These are phyloP conservation scores for Metschnikowia kofuensis DNA, from an alignment of 805 yeast species.

Conservation along the genomic window DNA sequence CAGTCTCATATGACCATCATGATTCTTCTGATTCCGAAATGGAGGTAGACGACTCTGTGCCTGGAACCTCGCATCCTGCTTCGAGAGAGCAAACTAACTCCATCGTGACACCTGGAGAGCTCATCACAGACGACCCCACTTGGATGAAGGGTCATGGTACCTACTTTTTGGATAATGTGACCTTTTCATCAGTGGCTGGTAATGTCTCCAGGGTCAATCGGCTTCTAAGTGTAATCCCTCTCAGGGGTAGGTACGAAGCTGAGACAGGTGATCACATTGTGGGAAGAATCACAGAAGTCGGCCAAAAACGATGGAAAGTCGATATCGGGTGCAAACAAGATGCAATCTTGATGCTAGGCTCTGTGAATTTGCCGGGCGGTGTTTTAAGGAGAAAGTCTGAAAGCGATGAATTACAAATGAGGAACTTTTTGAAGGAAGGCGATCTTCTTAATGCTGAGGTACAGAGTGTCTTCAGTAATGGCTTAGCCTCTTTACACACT, in stretches of 20 bases:
- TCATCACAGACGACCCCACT: slow-evolving; percentile 90
- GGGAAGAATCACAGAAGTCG: slow-evolving; percentile 93
- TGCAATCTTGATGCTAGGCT: slow-evolving; percentile 89
- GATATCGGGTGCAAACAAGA: slow-evolving; percentile 95
- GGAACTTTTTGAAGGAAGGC: slow-evolving; percentile 90
- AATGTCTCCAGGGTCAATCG: slow-evolving; percentile 82
- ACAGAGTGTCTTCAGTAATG: slow-evolving; percentile 83
- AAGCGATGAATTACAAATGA: slow-evolving; percentile 94
- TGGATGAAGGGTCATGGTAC: slow-evolving; percentile 99
- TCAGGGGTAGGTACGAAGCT: slow-evolving; percentile 84
- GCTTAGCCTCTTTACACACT: slow-evolving; percentile 91
- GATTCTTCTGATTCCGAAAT: slow-evolving; percentile 39
- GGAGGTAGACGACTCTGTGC: slow-evolving; percentile 16
- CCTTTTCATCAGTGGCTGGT: slow-evolving; percentile 93
- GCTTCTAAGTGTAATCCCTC: slow-evolving; percentile 78
- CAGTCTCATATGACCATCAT: slow-evolving; percentile 31
- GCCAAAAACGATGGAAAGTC: slow-evolving; percentile 92
- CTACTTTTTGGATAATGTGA: slow-evolving; percentile 67
- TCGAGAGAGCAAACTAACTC: slow-evolving; percentile 16
- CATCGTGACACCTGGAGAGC: slow-evolving; percentile 92
- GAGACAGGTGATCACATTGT: slow-evolving; percentile 96
- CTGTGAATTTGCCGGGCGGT: slow-evolving; percentile 97
- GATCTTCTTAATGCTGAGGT: slow-evolving; percentile 95
- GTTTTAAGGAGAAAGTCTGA: slow-evolving; percentile 90
- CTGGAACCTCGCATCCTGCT: slow-evolving; percentile 8